Conservation (phyloP, 2,329 filamentous ascomycete species). For the Colletotrichum agaves region DNA sequence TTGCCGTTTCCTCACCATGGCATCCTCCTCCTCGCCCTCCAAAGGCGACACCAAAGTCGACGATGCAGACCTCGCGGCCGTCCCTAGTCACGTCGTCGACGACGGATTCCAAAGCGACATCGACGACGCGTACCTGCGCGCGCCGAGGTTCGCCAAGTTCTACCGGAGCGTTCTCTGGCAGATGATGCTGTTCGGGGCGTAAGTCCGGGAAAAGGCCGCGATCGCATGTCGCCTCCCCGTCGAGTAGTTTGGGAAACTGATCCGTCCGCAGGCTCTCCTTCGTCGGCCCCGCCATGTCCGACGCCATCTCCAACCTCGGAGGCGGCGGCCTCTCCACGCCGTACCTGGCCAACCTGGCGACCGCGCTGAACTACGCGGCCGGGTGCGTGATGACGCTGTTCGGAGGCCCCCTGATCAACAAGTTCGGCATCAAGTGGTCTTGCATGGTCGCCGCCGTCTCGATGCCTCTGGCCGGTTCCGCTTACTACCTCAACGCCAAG, state of each 20-base stretch:
- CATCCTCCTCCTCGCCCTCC: not conserved
- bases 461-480: slow-evolving; percentile 48
- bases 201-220: not conserved
- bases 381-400: slow-evolving; percentile 36
- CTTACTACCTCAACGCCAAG: slow-evolving; percentile 47
- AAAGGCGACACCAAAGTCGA: slow-evolving; percentile 11
- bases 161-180: slow-evolving; percentile 24
- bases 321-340: slow-evolving; percentile 29
- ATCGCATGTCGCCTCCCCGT: too few species aligned
- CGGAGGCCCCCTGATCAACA: slow-evolving; percentile 52
- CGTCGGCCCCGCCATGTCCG: slow-evolving; percentile 29
- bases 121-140: slow-evolving; percentile 14
- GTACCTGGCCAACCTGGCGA: slow-evolving; percentile 30
- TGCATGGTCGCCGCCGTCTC: slow-evolving; percentile 49
- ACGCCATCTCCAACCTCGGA: slow-evolving; percentile 31
- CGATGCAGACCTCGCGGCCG: not conserved
- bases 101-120: not conserved
- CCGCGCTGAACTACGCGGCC: slow-evolving; percentile 16
- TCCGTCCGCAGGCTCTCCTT: slow-evolving; percentile 14
- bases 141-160: slow-evolving; percentile 13
- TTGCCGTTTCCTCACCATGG: not conserved
- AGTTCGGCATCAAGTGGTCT: slow-evolving; percentile 50
- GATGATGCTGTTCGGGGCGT: slow-evolving; percentile 31
- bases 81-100: not conserved
- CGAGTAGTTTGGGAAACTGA: too few species aligned